Evolutionary conservation across 371 early-diverging fungal species (phyloP), one percentile per base, ranked within the genome.

Genomic region (Actinomortierella wolfii): DNA sequence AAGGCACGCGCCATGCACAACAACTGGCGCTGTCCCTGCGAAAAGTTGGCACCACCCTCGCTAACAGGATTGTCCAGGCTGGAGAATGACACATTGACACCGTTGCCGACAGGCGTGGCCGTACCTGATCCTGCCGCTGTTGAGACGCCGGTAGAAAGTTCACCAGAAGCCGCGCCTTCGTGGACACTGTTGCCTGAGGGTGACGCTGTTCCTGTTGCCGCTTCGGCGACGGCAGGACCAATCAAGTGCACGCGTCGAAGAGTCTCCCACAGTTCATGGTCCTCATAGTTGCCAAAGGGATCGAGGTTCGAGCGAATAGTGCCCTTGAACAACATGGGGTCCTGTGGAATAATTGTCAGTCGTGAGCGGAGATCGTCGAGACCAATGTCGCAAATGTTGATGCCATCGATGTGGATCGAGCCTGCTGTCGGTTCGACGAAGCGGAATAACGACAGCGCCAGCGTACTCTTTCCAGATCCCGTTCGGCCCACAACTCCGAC

Each of bases 1-100:
- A 94, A 67, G 4, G 94, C 93, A 51, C 95, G 86, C 2, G 91
- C 91, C 40, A 96, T 76, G 34, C 91, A 87, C 45, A 96, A 71
- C 54, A 95, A 69, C 71, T 96, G 96, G 15, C 89, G 80, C 64
- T 95, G 91, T 6, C 96, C 96, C 40, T 92, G 85, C 15, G 89
- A 89, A 54, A 93, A 81, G 61, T 87, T 91, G 25, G 85, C 82
- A 13, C 96, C 95, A 28, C 85, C 85, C 59, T 91, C 91, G 21
- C 70, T 80, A 44, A 91, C 86, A 8, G 76, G 79, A 29, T 78
- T 73, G 7, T 85, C 85, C 23, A 87, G 64, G 45, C 73, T 73
- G 20, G 73, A 73, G 47, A 73, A 73, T 17, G 73, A 73, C 43
- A 86, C 60, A 55, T 86, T 84, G 24, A 67, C 65, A 44, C 45